Conservation (phyloP, 306 rosid species). For the Corylus heterophylla region DNA sequence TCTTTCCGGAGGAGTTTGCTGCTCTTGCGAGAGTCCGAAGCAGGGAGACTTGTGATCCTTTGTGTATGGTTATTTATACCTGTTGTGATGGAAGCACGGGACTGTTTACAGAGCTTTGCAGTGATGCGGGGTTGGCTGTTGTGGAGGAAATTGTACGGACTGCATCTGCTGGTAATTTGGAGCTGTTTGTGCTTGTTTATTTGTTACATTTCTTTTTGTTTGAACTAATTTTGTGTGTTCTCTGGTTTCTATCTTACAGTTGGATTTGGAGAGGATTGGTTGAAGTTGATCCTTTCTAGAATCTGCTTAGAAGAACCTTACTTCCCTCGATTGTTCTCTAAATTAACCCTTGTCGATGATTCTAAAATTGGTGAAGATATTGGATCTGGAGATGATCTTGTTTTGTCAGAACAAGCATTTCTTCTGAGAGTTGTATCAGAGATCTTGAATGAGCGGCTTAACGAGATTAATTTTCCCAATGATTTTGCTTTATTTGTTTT, state of each 20-base stretch:
- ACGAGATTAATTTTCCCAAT: conserved; percentile 36
- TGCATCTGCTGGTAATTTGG: conserved; percentile 48
- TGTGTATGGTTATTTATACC: conserved; percentile 68
- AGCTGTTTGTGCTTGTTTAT: background rate
- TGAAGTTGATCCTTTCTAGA: conserved; percentile 71
- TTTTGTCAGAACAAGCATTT: conserved; percentile 55
- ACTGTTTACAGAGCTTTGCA: conserved; percentile 35
- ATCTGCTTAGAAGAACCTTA: conserved; percentile 59
- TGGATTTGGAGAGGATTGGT: conserved; percentile 74
- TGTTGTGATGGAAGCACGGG: conserved; percentile 55
- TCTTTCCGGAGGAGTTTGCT: conserved; percentile 45
- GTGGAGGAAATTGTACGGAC: conserved; percentile 53
- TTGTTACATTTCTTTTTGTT: background rate
- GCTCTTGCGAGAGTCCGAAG: conserved; percentile 45
- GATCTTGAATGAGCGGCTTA: conserved; percentile 49
- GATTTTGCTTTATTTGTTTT: conserved; percentile 51
- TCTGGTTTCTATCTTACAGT: conserved; percentile 34
- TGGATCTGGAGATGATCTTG: conserved; percentile 17
- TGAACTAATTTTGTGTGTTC: conserved; percentile 6
- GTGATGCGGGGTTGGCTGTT: conserved; percentile 50
- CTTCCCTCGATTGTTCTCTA: conserved; percentile 44
- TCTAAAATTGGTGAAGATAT: conserved; percentile 29
- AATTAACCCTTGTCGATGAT: conserved; percentile 26
- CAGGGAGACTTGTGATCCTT: conserved; percentile 56
- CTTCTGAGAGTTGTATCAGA: conserved; percentile 52